These are phyloP conservation scores for Penicillium pancosmium DNA, from an alignment of 495 filamentous ascomycete genomes.

Conservation along the genomic window DNA sequence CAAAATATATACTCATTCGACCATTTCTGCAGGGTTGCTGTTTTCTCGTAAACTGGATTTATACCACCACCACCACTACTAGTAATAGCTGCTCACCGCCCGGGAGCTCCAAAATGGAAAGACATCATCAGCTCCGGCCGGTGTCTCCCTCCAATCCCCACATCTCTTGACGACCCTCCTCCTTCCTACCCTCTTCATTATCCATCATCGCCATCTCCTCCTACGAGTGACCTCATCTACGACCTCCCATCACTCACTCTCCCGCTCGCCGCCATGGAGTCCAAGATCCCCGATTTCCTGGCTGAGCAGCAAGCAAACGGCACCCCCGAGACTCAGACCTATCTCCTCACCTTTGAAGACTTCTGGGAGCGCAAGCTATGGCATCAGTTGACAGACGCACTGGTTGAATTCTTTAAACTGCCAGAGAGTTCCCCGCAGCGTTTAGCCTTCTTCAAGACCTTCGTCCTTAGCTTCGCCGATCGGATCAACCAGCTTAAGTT, in stretches of 20 bases:
- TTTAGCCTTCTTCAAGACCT: slow-evolving; percentile 87
- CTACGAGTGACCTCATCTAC: slow-evolving; percentile 7
- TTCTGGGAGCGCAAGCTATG: slow-evolving; percentile 98
- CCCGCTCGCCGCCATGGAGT: slow-evolving; percentile 61
- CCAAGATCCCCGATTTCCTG: slow-evolving; percentile 90
- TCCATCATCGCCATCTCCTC: slow-evolving; percentile 8
- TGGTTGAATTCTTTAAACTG: slow-evolving; percentile 87
- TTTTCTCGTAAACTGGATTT: too few species aligned
- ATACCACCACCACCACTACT: too few species aligned
- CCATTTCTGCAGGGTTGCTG: too few species aligned
- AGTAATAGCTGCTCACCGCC: slow-evolving; percentile 15
- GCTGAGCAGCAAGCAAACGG: slow-evolving; percentile 80
- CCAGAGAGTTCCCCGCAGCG: slow-evolving; percentile 80
- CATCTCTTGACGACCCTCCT: slow-evolving; percentile 9
- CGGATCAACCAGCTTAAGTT: slow-evolving; percentile 99
- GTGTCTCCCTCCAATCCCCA: slow-evolving; percentile 17
- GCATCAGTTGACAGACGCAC: slow-evolving; percentile 93
- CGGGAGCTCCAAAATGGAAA: slow-evolving; percentile 20
- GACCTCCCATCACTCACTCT: background rate
- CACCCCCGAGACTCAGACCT: slow-evolving; percentile 82
- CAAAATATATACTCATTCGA: too few species aligned
- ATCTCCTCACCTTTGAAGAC: slow-evolving; percentile 93
- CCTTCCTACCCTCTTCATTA: slow-evolving; percentile 5
- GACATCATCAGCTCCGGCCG: slow-evolving; percentile 23
- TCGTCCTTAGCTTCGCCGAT: slow-evolving; percentile 93